These are phyloP conservation scores for Acanthamoeba healyi DNA, from an alignment of 208 protist species.

Conservation along the genomic window DNA sequence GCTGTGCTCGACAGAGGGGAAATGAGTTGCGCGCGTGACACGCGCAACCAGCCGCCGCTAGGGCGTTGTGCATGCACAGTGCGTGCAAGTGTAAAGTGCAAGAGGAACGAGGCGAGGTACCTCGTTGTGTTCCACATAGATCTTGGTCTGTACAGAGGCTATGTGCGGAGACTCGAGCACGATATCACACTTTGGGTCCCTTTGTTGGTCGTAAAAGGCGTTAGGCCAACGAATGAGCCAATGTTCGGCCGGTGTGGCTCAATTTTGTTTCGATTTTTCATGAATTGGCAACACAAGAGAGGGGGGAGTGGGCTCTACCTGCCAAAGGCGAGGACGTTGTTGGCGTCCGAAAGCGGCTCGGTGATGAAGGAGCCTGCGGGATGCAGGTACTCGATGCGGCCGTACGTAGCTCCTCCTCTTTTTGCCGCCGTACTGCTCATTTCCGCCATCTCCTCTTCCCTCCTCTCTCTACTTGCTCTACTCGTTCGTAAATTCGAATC, in stretches of 20 bases:
- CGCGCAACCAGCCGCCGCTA: not conserved
- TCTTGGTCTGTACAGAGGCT: not conserved
- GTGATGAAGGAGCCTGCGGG: not conserved
- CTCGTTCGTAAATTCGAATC: not conserved
- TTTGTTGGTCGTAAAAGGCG: not conserved
- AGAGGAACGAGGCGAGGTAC: too few species aligned
- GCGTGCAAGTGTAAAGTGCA: not conserved
- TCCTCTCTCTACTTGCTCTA: not conserved
- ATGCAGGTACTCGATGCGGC: slow-evolving; percentile 12
- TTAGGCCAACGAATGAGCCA: not conserved
- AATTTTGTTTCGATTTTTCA: too few species aligned
- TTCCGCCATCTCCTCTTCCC: not conserved
- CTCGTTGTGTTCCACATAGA: not conserved
- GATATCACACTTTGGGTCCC: not conserved
- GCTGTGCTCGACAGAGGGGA: not conserved
- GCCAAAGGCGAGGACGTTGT: not conserved
- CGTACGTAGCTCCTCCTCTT: not conserved
- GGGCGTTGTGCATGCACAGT: not conserved
- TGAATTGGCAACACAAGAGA: not conserved
- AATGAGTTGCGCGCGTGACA: not conserved
- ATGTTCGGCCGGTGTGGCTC: not conserved
- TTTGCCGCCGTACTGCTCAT: not conserved
- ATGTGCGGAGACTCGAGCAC: not conserved
- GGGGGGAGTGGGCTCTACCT: not conserved
- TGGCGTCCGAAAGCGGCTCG: not conserved